phyloP scores from a whole-genome alignment of 148 eudicot species.

The Rhododendron kiyosumense region DNA sequence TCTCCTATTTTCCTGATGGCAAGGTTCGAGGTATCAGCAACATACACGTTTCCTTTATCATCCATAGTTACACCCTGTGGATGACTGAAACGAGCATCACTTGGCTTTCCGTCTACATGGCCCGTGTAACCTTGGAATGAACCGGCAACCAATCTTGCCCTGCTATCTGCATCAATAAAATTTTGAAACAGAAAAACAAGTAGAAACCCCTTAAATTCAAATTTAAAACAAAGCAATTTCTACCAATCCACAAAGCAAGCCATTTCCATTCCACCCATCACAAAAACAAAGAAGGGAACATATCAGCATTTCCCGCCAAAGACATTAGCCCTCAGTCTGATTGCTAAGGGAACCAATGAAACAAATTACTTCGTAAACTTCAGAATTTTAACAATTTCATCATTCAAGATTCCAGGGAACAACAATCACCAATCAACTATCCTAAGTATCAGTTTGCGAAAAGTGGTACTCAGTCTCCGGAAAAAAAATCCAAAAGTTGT shows the following conservation, averaged over 20 bases:
- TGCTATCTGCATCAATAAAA: conserved; percentile 62
- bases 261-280: neutral
- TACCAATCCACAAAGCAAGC: neutral
- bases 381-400: neutral
- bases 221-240: neutral
- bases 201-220: neutral
- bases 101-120: conserved; percentile 96
- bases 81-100: conserved; percentile 86
- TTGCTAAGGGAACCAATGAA: neutral
- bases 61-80: conserved; percentile 93
- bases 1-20: conserved; percentile 95
- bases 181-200: neutral
- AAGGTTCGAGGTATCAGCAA: conserved; percentile 87
- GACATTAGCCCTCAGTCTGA: neutral
- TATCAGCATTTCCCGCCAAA: neutral
- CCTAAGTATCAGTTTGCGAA: neutral
- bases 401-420: neutral
- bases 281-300: neutral
- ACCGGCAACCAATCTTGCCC: conserved; percentile 93
- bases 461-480: neutral
- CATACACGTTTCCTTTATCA: conserved; percentile 93
- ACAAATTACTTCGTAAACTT: neutral
- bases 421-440: neutral
- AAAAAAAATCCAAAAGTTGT: neutral
- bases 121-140: conserved; percentile 98